Percentiles rank a stretch among this genome's conserved stretches.
These are phyloP conservation scores for Ceratobasidium sp. DNA, from an alignment of 1,284 basidiomycete genomes.

Conservation along the genomic window DNA sequence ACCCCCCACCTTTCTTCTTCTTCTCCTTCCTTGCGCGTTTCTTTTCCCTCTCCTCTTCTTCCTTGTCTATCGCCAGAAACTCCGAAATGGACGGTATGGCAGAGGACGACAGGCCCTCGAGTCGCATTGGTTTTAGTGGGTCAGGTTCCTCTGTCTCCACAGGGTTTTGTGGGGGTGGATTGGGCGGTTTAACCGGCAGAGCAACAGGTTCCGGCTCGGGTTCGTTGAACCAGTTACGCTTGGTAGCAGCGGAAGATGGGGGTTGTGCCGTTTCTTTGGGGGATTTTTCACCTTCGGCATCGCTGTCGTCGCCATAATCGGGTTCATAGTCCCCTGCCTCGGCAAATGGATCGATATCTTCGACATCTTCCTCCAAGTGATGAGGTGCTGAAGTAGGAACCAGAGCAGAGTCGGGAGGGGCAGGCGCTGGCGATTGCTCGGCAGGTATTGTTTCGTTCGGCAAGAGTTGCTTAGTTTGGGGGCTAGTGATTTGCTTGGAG, in stretches of 20 bases:
- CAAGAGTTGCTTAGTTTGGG: too few relatives aligned
- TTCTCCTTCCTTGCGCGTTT: constrained; percentile 78
- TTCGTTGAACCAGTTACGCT: constrained; percentile 49
- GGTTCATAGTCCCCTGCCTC: constrained; percentile 86
- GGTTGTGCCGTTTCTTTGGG: not conserved
- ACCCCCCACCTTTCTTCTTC: constrained; percentile 60
- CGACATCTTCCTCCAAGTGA: constrained; percentile 52
- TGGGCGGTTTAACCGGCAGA: constrained; percentile 48
- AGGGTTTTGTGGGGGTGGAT: constrained; percentile 46
- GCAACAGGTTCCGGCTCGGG: constrained; percentile 17
- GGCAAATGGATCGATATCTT: constrained; percentile 77
- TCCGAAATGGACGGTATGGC: constrained; percentile 82
- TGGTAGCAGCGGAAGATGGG: constrained; percentile 12
- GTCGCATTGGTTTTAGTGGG: constrained; percentile 61
- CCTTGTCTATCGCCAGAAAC: constrained; percentile 78
- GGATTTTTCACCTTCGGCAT: constrained; percentile 50
- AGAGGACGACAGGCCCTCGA: constrained; percentile 77
- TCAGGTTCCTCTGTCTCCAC: constrained; percentile 57
- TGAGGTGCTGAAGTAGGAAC: constrained; percentile 34
- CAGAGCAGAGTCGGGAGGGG: not conserved
- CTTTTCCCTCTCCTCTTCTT: constrained; percentile 70
- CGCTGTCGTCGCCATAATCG: constrained; percentile 61
- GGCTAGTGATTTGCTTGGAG: not conserved
- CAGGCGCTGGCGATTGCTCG: not conserved
- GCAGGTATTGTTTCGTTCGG: not conserved